phyloP scores from a whole-genome alignment of 148 eudicot genomes.

The Fagopyrum esculentum region DNA sequence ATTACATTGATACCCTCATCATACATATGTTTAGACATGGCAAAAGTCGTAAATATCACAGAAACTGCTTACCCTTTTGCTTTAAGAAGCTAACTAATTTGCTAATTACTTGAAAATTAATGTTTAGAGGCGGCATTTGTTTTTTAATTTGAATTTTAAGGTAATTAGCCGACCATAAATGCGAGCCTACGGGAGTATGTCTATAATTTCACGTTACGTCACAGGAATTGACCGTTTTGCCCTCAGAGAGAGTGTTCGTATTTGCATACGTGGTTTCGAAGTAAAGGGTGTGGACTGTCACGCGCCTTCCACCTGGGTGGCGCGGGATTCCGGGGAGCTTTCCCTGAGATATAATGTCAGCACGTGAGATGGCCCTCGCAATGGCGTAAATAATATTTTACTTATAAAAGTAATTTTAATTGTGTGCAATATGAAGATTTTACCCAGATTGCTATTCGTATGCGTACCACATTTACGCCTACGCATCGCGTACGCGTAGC shows the following conservation, averaged over 20 bases:
- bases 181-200: slow-evolving; percentile 8
- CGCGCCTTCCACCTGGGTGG: not conserved
- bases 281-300: not conserved
- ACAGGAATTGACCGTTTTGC: not conserved
- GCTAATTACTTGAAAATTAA: not conserved
- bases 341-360: not conserved
- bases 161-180: slow-evolving; percentile 12
- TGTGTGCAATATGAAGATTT: not conserved
- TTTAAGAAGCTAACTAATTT: not conserved
- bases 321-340: slow-evolving; percentile 1
- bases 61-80: not conserved
- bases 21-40: not conserved
- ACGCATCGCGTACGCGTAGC: too few relatives aligned
- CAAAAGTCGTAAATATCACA: not conserved
- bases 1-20: not conserved
- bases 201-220: slow-evolving; percentile 10
- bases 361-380: not conserved
- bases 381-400: not conserved
- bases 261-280: not conserved
- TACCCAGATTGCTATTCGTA: too few relatives aligned
- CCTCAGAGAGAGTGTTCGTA: not conserved
- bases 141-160: not conserved
- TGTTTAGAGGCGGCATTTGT: not conserved
- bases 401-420: not conserved
- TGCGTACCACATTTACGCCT: not conserved